These are phyloP conservation scores for Podaxis rugospora DNA, from an alignment of 768 basidiomycete genomes.

Conservation along the genomic window DNA sequence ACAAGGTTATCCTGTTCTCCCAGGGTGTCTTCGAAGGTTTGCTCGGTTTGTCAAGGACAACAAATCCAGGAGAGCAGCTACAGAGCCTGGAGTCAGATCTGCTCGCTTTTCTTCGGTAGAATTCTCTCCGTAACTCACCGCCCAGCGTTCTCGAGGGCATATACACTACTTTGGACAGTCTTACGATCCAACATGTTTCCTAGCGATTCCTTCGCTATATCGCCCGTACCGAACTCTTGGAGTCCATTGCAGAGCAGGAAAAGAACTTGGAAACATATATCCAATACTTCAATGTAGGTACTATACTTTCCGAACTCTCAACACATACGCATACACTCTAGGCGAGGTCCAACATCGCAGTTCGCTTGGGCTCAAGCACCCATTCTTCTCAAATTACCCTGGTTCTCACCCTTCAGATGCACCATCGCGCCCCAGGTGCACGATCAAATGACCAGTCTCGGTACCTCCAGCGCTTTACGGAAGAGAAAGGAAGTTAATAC, in stretches of 20 bases:
- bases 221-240: neutral
- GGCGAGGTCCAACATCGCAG: conserved; percentile 22
- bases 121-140: neutral
- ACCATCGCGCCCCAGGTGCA: neutral
- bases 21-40: conserved; percentile 5
- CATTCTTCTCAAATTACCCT: neutral
- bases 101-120: conserved; percentile 6
- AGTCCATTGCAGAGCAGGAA: neutral
- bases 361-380: neutral
- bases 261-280: conserved; percentile 5
- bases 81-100: conserved; percentile 7
- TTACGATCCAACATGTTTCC: neutral
- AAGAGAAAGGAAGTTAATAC: conserved; percentile 19
- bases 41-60: neutral
- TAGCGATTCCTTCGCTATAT: conserved; percentile 6
- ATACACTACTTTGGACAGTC: neutral
- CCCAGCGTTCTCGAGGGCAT: conserved; percentile 9
- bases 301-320: neutral
- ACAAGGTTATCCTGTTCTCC: conserved; percentile 6
- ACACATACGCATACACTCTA: neutral
- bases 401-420: conserved; percentile 18
- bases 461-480: conserved; percentile 23
- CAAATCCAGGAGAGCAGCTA: neutral
- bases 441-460: conserved; percentile 12
- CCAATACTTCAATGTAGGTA: conserved; percentile 6